These are phyloP conservation scores for Paraphaeosphaeria sporulosa DNA, from an alignment of 2,329 filamentous ascomycete genomes.

Conservation along the genomic window DNA sequence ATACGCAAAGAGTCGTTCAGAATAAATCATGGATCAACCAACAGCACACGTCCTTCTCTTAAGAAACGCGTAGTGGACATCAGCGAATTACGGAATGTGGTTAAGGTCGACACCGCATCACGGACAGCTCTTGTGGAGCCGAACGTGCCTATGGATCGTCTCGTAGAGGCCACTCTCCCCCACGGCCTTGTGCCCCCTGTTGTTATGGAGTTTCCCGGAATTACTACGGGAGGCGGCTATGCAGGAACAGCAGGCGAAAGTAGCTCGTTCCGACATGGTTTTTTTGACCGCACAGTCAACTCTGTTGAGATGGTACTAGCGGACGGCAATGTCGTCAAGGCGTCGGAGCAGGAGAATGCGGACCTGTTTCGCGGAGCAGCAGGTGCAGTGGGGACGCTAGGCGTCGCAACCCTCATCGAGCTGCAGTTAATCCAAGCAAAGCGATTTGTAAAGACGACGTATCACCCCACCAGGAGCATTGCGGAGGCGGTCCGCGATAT, in stretches of 20 bases:
- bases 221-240: slow-evolving; percentile 73
- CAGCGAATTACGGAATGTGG: slow-evolving; percentile 67
- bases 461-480: slow-evolving; percentile 53
- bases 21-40: slow-evolving; percentile 80
- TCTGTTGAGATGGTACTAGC: slow-evolving; percentile 71
- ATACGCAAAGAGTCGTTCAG: slow-evolving; percentile 67
- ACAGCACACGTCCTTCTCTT: slow-evolving; percentile 69
- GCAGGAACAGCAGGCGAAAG: slow-evolving; percentile 73
- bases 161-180: slow-evolving; percentile 66
- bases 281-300: slow-evolving; percentile 69
- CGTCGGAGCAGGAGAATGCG: slow-evolving; percentile 61
- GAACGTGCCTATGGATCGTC: slow-evolving; percentile 72
- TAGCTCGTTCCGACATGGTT: slow-evolving; percentile 72
- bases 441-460: slow-evolving; percentile 59
- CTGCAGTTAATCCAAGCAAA: slow-evolving; percentile 56
- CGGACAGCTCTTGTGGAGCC: slow-evolving; percentile 72
- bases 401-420: slow-evolving; percentile 68
- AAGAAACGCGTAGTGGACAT: slow-evolving; percentile 67
- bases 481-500: slow-evolving; percentile 53
- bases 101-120: slow-evolving; percentile 63
- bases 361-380: slow-evolving; percentile 72
- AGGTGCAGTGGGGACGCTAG: slow-evolving; percentile 71
- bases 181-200: slow-evolving; percentile 68
- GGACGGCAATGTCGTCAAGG: slow-evolving; percentile 63
- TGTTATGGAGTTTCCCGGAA: slow-evolving; percentile 77